Base-by-base conservation (phyloP, 108 stramenopile species). In the Cyclotella distinguenda region DNA sequence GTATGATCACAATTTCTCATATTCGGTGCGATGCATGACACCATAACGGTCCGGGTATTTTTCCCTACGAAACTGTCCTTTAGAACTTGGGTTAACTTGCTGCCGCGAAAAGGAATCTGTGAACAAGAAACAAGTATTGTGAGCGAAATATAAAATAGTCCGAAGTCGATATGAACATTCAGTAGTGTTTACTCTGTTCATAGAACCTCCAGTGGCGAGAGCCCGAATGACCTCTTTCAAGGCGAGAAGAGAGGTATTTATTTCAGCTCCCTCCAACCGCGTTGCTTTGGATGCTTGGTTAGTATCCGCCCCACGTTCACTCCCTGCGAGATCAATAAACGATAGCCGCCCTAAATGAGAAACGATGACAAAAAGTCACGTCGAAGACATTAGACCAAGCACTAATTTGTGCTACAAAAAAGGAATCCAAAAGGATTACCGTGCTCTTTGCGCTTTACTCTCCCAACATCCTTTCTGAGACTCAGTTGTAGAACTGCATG, bases 211-310 rank as follows among this genome's bases (percentile, higher is more conserved):
- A 25, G 87, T 85, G 51, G 97, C 99, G 13, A 98, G 70, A 9
- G 96, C 97, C 31, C 98, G 89, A 77, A 99, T 98, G 45, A 98
- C 98, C 68, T 99, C 99, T 75, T 99, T 99, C 53, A 99, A 77
- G n/a, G 99, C 97, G 51, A 99, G 77, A 7, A 99, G 64, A 9
- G 85, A 87, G 32, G 97, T 99, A 78, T 99, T 99, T 79, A 99
- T 99, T 59, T 98, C 99, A 26, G 99, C 97, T 28, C 96, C 94
- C 70, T 99, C 99, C 77, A 97, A 61, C 16, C 99, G 73, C 6
- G 97, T 89, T 27, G 96, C 95, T 19, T 93, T 85, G 68, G 90
- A 92, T 50, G 95, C 86, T 52, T 80, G 93, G 49, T 84, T 84
- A 4, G 96, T 97, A 74, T 99, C 99, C 6, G 94, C 94, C 22